phyloP scores from a whole-genome alignment of 306 rosid genomes.

The Gastrolobium bilobum region DNA sequence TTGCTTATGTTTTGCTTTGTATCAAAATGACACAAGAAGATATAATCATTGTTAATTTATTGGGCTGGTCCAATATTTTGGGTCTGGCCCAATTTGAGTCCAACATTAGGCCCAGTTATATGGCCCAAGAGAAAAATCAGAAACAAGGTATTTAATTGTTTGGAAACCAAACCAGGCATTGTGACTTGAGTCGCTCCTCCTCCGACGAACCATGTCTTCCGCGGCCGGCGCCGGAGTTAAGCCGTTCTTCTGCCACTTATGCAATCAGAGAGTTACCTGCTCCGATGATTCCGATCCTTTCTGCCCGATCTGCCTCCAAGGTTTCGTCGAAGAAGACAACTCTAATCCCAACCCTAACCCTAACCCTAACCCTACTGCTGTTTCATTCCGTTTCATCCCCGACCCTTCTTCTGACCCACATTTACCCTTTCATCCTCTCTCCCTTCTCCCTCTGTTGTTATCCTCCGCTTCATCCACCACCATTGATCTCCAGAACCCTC shows the following conservation, averaged over 20 bases:
- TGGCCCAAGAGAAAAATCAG: neutral
- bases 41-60: neutral
- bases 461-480: slow-evolving; percentile 48
- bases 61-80: neutral
- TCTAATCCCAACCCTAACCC: slow-evolving; percentile 55
- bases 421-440: slow-evolving; percentile 27
- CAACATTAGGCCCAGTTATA: slow-evolving; percentile 6
- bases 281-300: slow-evolving; percentile 71
- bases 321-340: slow-evolving; percentile 75
- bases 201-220: slow-evolving; percentile 67
- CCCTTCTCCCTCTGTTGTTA: slow-evolving; percentile 59
- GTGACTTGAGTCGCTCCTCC: neutral
- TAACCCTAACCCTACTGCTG: slow-evolving; percentile 16
- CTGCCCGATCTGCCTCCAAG: slow-evolving; percentile 79
- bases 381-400: neutral
- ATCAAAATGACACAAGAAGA: slow-evolving; percentile 7
- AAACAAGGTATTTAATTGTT: neutral
- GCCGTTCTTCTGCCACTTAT: slow-evolving; percentile 74
- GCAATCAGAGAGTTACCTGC: slow-evolving; percentile 63
- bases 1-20: neutral
- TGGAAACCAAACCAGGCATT: slow-evolving; percentile 1
- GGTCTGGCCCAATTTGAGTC: neutral
- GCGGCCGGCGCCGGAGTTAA: slow-evolving; percentile 52
- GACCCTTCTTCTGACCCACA: slow-evolving; percentile 39
- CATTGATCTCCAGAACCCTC: slow-evolving; percentile 48